Base-by-base conservation (phyloP, 352 stramenopile genomes). In the Globisporangium yorkense region DNA sequence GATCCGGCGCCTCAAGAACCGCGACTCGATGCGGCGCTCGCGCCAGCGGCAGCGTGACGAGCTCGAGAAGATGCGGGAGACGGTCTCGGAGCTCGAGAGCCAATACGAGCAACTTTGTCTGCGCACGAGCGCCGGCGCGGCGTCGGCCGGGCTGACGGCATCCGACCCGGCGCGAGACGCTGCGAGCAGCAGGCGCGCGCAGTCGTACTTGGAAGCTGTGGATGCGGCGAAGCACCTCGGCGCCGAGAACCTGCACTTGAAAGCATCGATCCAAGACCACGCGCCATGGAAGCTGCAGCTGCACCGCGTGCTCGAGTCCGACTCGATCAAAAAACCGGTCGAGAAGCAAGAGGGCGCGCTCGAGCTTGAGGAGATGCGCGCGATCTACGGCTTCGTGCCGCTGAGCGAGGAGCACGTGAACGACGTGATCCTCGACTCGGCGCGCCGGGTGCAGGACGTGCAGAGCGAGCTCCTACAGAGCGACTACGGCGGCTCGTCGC, bases 21-120 rank as follows among this genome's bases (percentile, higher is more conserved):
- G 75, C 47, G 75, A 82, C 56, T 83, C 72, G 57, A 85, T 85
- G 75, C 70, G 71, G 24, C 70, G 75, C 44, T 77, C 75, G 16
- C 65, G 75, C 1, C 75, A 85, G 54, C 75, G 75, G 0, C 63
- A 80, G 63, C 59, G 71, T 12, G 71, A 82, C 51, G 65, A 80
- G 45, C 51, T 85, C 45, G 65, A 83, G 40, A 43, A 65, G 5
- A 67, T 85, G 44, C 67, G 64, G 3, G 61, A 72, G 52, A 74
- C 63, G 1, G 71, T 83, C 31, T 54, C 51, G 16, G 61, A 70
- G 5, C 65, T 86, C 2, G 73, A 86, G 49, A 10, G 55, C 29
- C 66, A 83, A 43, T 86, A 86, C 59, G 59, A 69, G 20, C 39
- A 35, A 5, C 65, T 86, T 1, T 75, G 71, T 45, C 43, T 80